Evolutionary conservation across 2,329 filamentous ascomycete genomes (phyloP), one percentile per base, ranked within the genome.

Genomic region (Thielaviopsis musarum): DNA sequence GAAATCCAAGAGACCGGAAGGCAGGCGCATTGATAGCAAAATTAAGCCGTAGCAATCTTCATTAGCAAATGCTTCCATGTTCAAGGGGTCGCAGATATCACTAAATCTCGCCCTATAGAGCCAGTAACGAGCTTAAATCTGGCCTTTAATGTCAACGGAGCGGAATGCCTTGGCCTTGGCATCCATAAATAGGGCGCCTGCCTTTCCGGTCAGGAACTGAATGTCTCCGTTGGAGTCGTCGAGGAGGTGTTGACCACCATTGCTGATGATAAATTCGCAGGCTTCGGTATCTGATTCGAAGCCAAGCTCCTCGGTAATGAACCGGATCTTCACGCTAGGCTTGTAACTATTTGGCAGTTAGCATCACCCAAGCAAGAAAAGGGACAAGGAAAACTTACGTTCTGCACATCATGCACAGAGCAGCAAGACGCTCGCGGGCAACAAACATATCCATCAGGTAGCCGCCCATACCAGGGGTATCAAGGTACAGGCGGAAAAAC

Each of bases 391-490:
- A 15, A n/a, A 82, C 91, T 76, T 75, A 98, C 93, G 88, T 84
- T 88, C 81, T 94, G 81, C 90, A 95, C 66, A 98, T 93, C 70
- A 85, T 88, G 70, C 89, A 85, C 69, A 98, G 75, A 65, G 93
- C 93, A 69, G 86, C 84, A 65, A 98, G 81, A 67, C 93, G 88
- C 76, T 98, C 91, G 69, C 93, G 85, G 67, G 84, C 84, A 70
- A 97, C 87, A 76, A 98, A 97, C 88, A 95, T 96, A 75, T 98
- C 93, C 88, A 98, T 95, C 57, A 98, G 81, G 73, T 97, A 97
- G 66, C 87, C 90, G 63, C 93, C 91, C 91, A 98, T 95, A 68
- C 95, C 94, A 56, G 90, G 91, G 24, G 91, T 91, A 70, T 91
- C 85, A 65, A 94, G 82, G 71, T 96, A 98, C 52, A 98, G 81